These are phyloP conservation scores for Lachancea kluyveri DNA, from an alignment of 805 yeast species.

Conservation along the genomic window DNA sequence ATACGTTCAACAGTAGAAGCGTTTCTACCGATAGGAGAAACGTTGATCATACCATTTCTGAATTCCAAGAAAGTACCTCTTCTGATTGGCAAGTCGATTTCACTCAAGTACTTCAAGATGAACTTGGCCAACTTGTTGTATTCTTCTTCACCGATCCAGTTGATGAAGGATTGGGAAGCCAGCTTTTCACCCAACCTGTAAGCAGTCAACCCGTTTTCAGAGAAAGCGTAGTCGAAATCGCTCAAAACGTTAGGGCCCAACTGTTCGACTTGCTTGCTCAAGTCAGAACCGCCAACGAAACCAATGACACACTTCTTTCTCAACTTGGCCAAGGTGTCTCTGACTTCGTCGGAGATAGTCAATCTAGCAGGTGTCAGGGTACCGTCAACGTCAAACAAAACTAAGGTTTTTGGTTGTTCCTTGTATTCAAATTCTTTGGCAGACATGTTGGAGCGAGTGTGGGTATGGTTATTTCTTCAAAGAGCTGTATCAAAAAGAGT, in stretches of 20 bases:
- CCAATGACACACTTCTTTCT: slow-evolving; percentile 94
- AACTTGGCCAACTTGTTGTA: slow-evolving; percentile 86
- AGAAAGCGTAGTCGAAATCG: slow-evolving; percentile 91
- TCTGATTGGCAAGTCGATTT: slow-evolving; percentile 88
- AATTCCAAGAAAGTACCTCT: slow-evolving; percentile 98
- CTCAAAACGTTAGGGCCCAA: slow-evolving; percentile 72
- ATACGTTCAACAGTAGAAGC: slow-evolving; percentile 91
- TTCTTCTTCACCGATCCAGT: slow-evolving; percentile 93
- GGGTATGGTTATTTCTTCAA: too few relatives aligned
- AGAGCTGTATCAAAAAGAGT: too few relatives aligned
- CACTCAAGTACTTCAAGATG: slow-evolving; percentile 76
- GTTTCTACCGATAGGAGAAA: slow-evolving; percentile 97
- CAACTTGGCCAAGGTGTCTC: slow-evolving; percentile 58
- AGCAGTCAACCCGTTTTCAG: slow-evolving; percentile 98
- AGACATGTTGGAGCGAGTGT: slow-evolving; percentile 13
- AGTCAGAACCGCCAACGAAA: slow-evolving; percentile 96
- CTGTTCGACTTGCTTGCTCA: slow-evolving; percentile 92
- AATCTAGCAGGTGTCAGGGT: slow-evolving; percentile 97
- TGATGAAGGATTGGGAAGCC: slow-evolving; percentile 89
- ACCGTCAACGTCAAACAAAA: slow-evolving; percentile 96
- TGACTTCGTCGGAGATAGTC: slow-evolving; percentile 70
- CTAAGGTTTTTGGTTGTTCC: slow-evolving; percentile 80
- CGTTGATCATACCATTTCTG: slow-evolving; percentile 99
- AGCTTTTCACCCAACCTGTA: slow-evolving; percentile 84
- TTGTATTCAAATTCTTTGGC: slow-evolving; percentile 57